Evolutionary conservation across 257 asterid genomes (phyloP).

Genomic region (Scutellaria barbata): DNA sequence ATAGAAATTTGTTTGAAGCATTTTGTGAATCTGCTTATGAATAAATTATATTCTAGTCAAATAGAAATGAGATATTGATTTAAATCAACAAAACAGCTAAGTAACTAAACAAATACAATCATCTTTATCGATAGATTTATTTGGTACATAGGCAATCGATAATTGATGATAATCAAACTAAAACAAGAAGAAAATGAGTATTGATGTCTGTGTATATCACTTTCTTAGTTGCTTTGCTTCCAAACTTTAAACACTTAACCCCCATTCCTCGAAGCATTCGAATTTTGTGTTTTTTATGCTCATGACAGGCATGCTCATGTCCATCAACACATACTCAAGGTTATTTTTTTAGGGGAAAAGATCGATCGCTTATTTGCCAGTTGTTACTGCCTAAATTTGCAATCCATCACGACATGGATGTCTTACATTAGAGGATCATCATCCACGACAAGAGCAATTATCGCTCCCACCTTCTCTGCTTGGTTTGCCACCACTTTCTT

Average conservation of each 20-base stretch:
- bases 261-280: conserved; percentile 51
- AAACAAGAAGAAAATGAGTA: too few species aligned
- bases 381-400: conserved; percentile 40
- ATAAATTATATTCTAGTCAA: too few species aligned
- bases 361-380: conserved; percentile 57
- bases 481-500: background rate
- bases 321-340: conserved; percentile 57
- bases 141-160: too few species aligned
- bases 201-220: too few species aligned
- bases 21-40: too few species aligned
- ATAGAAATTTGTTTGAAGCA: too few species aligned
- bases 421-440: conserved; percentile 42
- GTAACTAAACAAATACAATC: too few species aligned
- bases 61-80: too few species aligned
- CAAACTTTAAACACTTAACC: conserved; percentile 32
- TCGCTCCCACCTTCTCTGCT: conserved; percentile 17
- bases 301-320: conserved; percentile 62
- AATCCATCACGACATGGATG: conserved; percentile 41
- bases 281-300: conserved; percentile 43
- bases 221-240: too few species aligned
- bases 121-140: too few species aligned
- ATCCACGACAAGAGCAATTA: conserved; percentile 53
- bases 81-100: too few species aligned
- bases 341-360: conserved; percentile 39
- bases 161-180: too few species aligned